Evolutionary conservation across 1,139 yeast genomes (phyloP).

Genomic region (Hansenula anomala): DNA sequence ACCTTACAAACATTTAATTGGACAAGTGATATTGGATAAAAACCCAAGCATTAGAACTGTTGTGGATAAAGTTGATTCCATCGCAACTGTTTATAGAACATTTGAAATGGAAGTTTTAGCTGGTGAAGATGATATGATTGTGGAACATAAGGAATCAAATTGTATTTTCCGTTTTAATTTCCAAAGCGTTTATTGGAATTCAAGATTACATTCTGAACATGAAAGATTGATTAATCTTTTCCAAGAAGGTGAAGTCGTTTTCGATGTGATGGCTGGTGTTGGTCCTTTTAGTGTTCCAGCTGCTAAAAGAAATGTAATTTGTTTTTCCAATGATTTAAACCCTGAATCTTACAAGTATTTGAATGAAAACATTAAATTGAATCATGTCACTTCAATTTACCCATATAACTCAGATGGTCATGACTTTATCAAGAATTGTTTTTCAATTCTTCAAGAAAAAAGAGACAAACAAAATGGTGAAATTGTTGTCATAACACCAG

Average conservation of each 20-base stretch:
- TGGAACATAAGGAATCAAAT: conserved; percentile 85
- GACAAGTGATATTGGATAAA: conserved; percentile 87
- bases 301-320: conserved; percentile 75
- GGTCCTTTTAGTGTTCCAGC: conserved; percentile 99
- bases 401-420: conserved; percentile 80
- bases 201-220: conserved; percentile 91
- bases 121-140: conserved; percentile 64
- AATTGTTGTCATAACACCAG: conserved; percentile 23
- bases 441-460: conserved; percentile 37
- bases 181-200: conserved; percentile 95
- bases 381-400: conserved; percentile 57
- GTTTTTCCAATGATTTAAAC: conserved; percentile 89
- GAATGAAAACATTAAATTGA: conserved; percentile 55
- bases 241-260: conserved; percentile 63
- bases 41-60: conserved; percentile 79
- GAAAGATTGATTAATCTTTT: conserved; percentile 68
- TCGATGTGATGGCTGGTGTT: conserved; percentile 98
- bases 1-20: conserved; percentile 77
- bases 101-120: conserved; percentile 93
- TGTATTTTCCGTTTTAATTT: conserved; percentile 87
- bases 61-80: conserved; percentile 88
- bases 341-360: conserved; percentile 79
- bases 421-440: conserved; percentile 63
- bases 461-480: conserved; percentile 22
- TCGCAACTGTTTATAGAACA: conserved; percentile 84